Evolutionary conservation across 306 rosid species (phyloP).

Genomic region (Castanea sativa): DNA sequence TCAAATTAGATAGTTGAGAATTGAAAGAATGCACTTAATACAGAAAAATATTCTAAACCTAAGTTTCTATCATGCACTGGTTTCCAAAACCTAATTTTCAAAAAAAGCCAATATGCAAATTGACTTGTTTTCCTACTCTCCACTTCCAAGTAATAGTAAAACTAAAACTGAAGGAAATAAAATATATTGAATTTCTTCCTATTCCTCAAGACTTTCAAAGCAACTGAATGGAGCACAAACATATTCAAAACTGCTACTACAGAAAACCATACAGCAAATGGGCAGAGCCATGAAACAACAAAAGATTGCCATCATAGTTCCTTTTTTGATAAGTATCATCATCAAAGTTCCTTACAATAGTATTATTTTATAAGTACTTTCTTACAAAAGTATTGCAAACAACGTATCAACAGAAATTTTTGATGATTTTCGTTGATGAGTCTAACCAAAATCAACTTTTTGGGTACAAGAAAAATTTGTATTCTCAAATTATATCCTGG

Average conservation of each 20-base stretch:
- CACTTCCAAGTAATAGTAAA: neutral
- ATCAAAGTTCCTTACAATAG: neutral
- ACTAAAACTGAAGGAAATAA: neutral
- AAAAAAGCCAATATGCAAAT: neutral
- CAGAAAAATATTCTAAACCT: neutral
- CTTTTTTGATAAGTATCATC: neutral
- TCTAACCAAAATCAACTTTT: no score
- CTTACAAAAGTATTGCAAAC: no score
- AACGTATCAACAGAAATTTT: no score
- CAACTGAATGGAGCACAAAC: neutral
- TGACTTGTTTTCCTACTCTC: neutral
- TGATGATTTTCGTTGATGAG: no score
- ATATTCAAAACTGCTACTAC: neutral
- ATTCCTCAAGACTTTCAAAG: neutral
- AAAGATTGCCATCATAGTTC: neutral
- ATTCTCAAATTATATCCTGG: no score
- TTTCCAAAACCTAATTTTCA: neutral
- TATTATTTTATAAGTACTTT: no score
- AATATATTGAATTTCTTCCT: neutral
- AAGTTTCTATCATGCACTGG: neutral
- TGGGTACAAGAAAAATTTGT: no score
- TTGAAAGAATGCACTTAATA: neutral
- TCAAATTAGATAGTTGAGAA: neutral
- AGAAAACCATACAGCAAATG: neutral
- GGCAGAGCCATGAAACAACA: neutral